Percentiles rank a stretch among this genome's conserved stretches.
Conservation (phyloP, 441 rosid species). For the Populus trichocarpa region DNA sequence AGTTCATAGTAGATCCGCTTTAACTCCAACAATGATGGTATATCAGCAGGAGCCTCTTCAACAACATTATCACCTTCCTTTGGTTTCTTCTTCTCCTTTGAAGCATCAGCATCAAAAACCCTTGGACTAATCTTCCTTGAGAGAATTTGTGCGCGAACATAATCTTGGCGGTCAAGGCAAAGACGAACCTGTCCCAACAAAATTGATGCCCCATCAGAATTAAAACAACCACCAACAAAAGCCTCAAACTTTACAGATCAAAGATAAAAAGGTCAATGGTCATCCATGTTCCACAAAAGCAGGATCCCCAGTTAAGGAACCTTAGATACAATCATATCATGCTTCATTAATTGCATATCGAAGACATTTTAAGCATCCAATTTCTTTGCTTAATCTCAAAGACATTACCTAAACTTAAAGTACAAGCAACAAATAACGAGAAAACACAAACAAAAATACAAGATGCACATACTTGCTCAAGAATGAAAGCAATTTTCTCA, state of each 20-base stretch:
- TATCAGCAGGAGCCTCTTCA: slow-evolving; percentile 95
- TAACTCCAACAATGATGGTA: slow-evolving; percentile 83
- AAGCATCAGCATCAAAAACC: slow-evolving; percentile 72
- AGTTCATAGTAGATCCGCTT: slow-evolving; percentile 81
- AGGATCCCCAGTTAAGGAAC: neutral
- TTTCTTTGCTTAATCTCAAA: neutral
- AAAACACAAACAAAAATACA: slow-evolving; percentile 2
- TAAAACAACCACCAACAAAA: neutral
- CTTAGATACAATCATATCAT: neutral
- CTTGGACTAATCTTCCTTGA: slow-evolving; percentile 93
- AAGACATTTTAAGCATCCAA: neutral
- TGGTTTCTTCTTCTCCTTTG: slow-evolving; percentile 92
- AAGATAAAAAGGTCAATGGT: neutral
- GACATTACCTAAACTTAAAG: neutral
- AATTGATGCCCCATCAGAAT: slow-evolving; percentile 6
- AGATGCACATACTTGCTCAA: slow-evolving; percentile 69
- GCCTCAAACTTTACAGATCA: neutral
- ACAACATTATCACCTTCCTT: slow-evolving; percentile 86
- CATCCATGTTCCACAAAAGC: neutral
- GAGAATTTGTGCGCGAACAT: slow-evolving; percentile 91
- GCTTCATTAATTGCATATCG: neutral
- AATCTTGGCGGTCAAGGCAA: slow-evolving; percentile 93
- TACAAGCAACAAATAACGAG: slow-evolving; percentile 1
- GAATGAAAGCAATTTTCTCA: slow-evolving; percentile 97
- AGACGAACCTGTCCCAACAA: slow-evolving; percentile 62